These are phyloP conservation scores for Thelephora aurantiotincta DNA, from an alignment of 768 basidiomycete genomes.

Conservation along the genomic window DNA sequence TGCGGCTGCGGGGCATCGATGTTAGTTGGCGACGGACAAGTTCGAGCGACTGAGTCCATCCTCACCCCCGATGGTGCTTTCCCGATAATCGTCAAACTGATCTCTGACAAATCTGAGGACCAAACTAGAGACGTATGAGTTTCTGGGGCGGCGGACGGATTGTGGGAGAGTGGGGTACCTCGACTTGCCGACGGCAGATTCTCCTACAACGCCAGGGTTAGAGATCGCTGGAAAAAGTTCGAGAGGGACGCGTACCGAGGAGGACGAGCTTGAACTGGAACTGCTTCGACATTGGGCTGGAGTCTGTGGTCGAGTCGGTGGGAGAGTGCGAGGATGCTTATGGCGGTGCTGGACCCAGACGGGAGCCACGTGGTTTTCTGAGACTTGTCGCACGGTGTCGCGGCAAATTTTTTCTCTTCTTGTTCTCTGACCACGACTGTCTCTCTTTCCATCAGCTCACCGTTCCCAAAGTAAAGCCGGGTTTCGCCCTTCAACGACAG, in stretches of 20 bases:
- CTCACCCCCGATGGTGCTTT: slow-evolving; percentile 84
- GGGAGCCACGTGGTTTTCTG: slow-evolving; percentile 4
- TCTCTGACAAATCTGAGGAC: slow-evolving; percentile 95
- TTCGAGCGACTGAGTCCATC: not conserved
- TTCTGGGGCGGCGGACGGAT: slow-evolving; percentile 15
- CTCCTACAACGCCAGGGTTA: slow-evolving; percentile 37
- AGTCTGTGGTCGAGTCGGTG: slow-evolving; percentile 15
- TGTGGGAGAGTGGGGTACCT: slow-evolving; percentile 34
- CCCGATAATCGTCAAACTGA: slow-evolving; percentile 91
- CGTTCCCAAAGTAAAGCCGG: too few relatives aligned
- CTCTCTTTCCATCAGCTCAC: too few relatives aligned
- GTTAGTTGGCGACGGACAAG: slow-evolving; percentile 9
- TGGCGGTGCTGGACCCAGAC: slow-evolving; percentile 9
- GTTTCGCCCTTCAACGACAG: too few relatives aligned
- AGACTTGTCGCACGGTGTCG: not conserved
- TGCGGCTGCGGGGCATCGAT: slow-evolving; percentile 43
- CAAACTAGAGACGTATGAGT: slow-evolving; percentile 34
- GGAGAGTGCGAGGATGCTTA: slow-evolving; percentile 10
- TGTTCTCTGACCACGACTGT: too few relatives aligned
- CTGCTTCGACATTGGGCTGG: slow-evolving; percentile 70
- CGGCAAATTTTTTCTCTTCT: too few relatives aligned
- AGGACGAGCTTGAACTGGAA: slow-evolving; percentile 95
- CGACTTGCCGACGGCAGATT: slow-evolving; percentile 96
- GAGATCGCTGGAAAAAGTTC: not conserved
- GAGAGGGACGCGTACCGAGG: slow-evolving; percentile 44